A percentile compares a stretch with the other conserved stretches of the same genome.
Evolutionary conservation across 1,284 basidiomycete genomes (phyloP).

Genomic region (Fomes fomentarius): DNA sequence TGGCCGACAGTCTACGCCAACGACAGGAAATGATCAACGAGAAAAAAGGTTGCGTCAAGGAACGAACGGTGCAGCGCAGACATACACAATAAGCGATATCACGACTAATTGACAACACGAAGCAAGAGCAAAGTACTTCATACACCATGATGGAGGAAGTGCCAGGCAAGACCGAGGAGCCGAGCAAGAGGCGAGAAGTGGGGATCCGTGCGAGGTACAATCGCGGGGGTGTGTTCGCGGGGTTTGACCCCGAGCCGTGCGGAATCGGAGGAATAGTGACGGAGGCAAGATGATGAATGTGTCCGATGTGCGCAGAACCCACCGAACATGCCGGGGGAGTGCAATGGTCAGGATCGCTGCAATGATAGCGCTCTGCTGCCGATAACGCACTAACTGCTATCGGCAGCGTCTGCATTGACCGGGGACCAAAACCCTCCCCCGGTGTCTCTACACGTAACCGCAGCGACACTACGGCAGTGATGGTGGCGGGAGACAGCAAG

Average conservation of each 20-base stretch:
- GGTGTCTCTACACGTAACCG: background rate
- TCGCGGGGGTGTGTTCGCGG: too few relatives aligned
- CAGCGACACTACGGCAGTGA: slow-evolving; percentile 1
- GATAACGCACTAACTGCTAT: slow-evolving; percentile 13
- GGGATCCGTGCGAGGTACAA: slow-evolving; percentile 4
- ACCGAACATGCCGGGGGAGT: slow-evolving; percentile 17
- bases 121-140: slow-evolving; percentile 14
- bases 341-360: slow-evolving; percentile 10
- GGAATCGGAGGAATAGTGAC: slow-evolving; percentile 12
- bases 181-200: background rate
- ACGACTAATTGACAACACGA: slow-evolving; percentile 4
- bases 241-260: slow-evolving; percentile 15
- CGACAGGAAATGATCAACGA: slow-evolving; percentile 4
- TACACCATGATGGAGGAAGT: slow-evolving; percentile 15
- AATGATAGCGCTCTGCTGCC: slow-evolving; percentile 1
- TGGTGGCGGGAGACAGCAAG: background rate
- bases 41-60: slow-evolving; percentile 8
- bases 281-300: slow-evolving; percentile 9
- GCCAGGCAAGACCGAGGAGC: too few relatives aligned
- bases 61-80: slow-evolving; percentile 10
- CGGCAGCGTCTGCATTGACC: slow-evolving; percentile 4
- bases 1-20: slow-evolving; percentile 16
- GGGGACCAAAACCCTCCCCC: slow-evolving; percentile 7
- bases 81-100: slow-evolving; percentile 27
- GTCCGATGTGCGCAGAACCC: slow-evolving; percentile 1